Evolutionary conservation across 208 protist genomes (phyloP), one percentile per base, ranked within the genome.

Genomic region (Balamuthia mandrillaris): DNA sequence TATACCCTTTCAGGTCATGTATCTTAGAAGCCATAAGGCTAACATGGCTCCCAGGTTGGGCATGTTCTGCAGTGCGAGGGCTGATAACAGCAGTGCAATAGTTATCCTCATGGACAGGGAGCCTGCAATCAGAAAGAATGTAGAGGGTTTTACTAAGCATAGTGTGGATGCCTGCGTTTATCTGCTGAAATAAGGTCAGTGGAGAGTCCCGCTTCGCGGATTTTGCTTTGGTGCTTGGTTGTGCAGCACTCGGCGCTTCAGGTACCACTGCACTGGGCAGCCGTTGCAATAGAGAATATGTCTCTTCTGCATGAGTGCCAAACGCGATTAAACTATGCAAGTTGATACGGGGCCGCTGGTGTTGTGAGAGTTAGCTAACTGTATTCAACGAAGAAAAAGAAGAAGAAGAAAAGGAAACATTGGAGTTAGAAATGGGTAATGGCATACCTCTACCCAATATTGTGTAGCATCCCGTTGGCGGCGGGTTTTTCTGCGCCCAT

Each of bases 281-380:
- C 41, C 41, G 35, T 56, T 83, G 24, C n/a, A 83, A 56, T 35
- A 83, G 33, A 3, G 77, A 41, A 42, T 83, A 83, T 0, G 54
- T 27, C 42, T 83, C 77, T 18, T 83, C 77, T 1, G 51, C 39
- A 24, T 66, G 31, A 7, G 52, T 37, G 10, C 54, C 77, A 66
- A 83, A 83, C 54, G 77, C 54, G 14, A 83, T 83, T 16, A 83
- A 33, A 29, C 77, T 83, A 6, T 56, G 77, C 49, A 83, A 49
- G 58, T 56, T 83, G 5, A 83, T 56, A 39, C 49, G 18, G n/a
- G 49, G 16, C 18, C 49, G 49, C 49, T n/a, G n/a, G 49, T 3
- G 52, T 31, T 31, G 1, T 6, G 29, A 60, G 4, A 6, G 4
- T 31, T 60, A 61, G 41, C 24, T 45, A 58, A 44, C 4, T n/a